phyloP scores from a whole-genome alignment of 208 protist genomes.

The Leishmania arabica region DNA sequence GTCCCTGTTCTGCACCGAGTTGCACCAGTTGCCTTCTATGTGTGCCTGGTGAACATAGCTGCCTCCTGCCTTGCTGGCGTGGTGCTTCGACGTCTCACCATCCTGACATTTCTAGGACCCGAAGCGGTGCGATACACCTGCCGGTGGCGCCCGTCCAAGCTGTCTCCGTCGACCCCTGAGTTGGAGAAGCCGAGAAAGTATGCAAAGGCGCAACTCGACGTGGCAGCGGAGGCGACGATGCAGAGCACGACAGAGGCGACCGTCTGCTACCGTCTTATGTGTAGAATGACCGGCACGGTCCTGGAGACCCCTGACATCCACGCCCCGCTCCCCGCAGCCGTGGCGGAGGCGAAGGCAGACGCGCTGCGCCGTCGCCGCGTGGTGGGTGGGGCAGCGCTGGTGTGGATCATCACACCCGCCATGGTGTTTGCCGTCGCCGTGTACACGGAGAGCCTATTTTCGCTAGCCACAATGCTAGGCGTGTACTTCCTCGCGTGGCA shows the following conservation, averaged over 20 bases:
- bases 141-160: slow-evolving; percentile 3
- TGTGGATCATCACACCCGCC: slow-evolving; percentile 68
- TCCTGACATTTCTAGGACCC: slow-evolving; percentile 51
- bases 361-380: slow-evolving; percentile 34
- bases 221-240: background rate
- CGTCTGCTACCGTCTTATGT: slow-evolving; percentile 19
- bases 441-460: slow-evolving; percentile 86
- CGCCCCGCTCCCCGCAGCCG: slow-evolving; percentile 11
- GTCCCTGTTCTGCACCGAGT: slow-evolving; percentile 32
- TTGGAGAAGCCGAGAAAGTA: background rate
- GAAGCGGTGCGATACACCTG: slow-evolving; percentile 26
- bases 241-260: slow-evolving; percentile 15
- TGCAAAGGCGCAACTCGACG: background rate
- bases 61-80: slow-evolving; percentile 42
- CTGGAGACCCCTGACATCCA: slow-evolving; percentile 12
- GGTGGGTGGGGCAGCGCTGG: slow-evolving; percentile 49
- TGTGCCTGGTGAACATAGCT: slow-evolving; percentile 49
- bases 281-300: slow-evolving; percentile 23
- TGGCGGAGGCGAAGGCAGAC: background rate
- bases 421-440: slow-evolving; percentile 69
- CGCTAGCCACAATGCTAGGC: slow-evolving; percentile 53
- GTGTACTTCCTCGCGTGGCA: slow-evolving; percentile 54
- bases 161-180: background rate
- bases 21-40: slow-evolving; percentile 52
- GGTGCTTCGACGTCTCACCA: slow-evolving; percentile 58